These are phyloP conservation scores for Trametes punicea DNA, from an alignment of 768 basidiomycete genomes.

Conservation along the genomic window DNA sequence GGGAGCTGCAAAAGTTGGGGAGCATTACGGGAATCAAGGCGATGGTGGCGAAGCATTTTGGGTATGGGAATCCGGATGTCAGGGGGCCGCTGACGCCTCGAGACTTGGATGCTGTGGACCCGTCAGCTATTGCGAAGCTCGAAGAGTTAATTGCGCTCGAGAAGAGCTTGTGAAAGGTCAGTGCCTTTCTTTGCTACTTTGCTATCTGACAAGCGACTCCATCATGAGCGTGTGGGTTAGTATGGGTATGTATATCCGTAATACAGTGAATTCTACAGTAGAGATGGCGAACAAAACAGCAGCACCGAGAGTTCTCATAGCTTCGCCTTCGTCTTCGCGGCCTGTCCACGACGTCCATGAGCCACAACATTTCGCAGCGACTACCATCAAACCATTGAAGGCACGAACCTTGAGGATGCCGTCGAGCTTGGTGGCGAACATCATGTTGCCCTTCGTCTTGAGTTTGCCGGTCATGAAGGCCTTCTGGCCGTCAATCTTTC, in stretches of 20 bases:
- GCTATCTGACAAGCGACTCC: too few relatives aligned
- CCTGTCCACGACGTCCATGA: slow-evolving; percentile 1
- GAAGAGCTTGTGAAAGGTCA: slow-evolving; percentile 23
- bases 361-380: too few relatives aligned
- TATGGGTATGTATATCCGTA: slow-evolving; percentile 12
- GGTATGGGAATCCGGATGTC: slow-evolving; percentile 48
- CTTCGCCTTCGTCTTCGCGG: slow-evolving; percentile 25
- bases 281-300: background rate
- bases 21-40: slow-evolving; percentile 69
- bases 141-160: slow-evolving; percentile 32
- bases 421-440: slow-evolving; percentile 91
- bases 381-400: too few relatives aligned
- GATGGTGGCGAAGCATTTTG: slow-evolving; percentile 58
- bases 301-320: background rate
- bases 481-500: slow-evolving; percentile 89
- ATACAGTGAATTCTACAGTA: slow-evolving; percentile 13
- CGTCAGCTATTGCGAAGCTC: slow-evolving; percentile 20
- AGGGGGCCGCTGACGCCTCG: slow-evolving; percentile 28
- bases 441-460: slow-evolving; percentile 89
- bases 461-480: slow-evolving; percentile 95
- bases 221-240: background rate
- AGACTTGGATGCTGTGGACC: slow-evolving; percentile 18
- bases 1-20: slow-evolving; percentile 58
- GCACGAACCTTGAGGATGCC: slow-evolving; percentile 69
- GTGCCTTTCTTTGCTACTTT: too few relatives aligned